Evolutionary conservation across 2,329 filamentous ascomycete genomes (phyloP), one percentile per base, ranked within the genome.

Genomic region (Canariomyces notabilis): DNA sequence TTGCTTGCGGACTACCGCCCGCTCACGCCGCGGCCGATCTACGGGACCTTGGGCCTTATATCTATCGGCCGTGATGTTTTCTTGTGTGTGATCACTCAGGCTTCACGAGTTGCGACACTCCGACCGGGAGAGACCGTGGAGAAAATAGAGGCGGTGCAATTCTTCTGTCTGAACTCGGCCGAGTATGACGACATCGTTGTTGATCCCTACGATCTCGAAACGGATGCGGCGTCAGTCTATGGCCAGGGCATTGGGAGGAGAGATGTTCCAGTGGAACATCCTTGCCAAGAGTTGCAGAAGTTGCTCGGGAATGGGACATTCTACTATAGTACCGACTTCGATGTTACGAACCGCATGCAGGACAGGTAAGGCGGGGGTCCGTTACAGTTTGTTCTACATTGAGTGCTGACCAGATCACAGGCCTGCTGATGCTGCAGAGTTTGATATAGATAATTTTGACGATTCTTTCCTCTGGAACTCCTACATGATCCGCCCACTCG

Each of bases 251-350:
- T 81, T 12, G 81, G 83, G 47, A 76, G 83, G 47, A 77, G 80
- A 57, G 89, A 96, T 35, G 72, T 80, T 34, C 68, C 82, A 20
- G 66, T 87, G 22, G 89, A 96, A 60, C 89, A 96, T 65, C 93
- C 93, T 6, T 97, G 91, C 65, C 73, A 89, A 58, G 87, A 93
- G 37, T 67, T 98, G 49, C 90, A 91, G 66, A 97, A 95, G 73
- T 77, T 98, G 31, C 73, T 98, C 46, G 85, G 88, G 61, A 90
- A 94, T 64, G 90, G 91, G 20, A 95, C 86, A 22, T 98, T 98
- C 64, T 98, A 97, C 65, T 98, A 96, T 70, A 96, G 89, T 63
- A 88, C 89, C n/a, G 89, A 97, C 65, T 98, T 98, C 64, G 91
- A 98, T 63, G 73, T 98, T 39, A 98, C 93, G 3, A 90, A 95